Evolutionary conservation across 768 basidiomycete species (phyloP), one percentile per base, ranked within the genome.

Genomic region (Amanita molliuscula): DNA sequence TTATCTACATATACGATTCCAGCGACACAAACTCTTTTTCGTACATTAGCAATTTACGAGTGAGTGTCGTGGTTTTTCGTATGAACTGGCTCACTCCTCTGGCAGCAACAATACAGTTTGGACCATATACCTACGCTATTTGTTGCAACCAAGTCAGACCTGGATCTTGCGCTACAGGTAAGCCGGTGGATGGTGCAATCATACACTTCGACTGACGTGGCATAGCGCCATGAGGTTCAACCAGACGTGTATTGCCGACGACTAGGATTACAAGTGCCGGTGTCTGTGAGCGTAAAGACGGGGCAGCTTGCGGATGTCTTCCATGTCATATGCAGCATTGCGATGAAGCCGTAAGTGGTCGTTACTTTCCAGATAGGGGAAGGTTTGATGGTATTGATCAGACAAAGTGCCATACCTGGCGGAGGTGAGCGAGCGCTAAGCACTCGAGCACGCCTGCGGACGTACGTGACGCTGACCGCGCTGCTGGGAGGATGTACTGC

Each of bases 21-120:
- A 93, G 90, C 61, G 95, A 99, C 63, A 97, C 95, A 35, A 98
- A 99, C 67, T 96, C 92, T 8, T 99, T 99, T 65, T 94, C 91
- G 42, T 96, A 98, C 67, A 92, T 99, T 64, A 94, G 91, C 58
- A 96, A 95, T 68, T 71, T 97, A 59, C 79, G 95, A 64, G 93
- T 95, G 62, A 58, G 64, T 65, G 48, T 31, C 33, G 18, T 3
- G 18, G 23, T 48, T 28, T 16, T 51, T 16, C 47, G 25, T 52
- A 10, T 11, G 28, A 20, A n/a, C 36, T 51, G 50, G 52, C 58
- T 61, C 58, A 51, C 28, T 41, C 34, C 61, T 50, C 40, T 15
- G 47, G 31, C 66, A 96, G 92, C 94, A 97, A 89, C 92, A 94
- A 77, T 95, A 97, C 64, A 91, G 80, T 56, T 72, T 96, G 26